phyloP scores from a whole-genome alignment of 768 basidiomycete genomes.

The Vishniacozyma victoriae region DNA sequence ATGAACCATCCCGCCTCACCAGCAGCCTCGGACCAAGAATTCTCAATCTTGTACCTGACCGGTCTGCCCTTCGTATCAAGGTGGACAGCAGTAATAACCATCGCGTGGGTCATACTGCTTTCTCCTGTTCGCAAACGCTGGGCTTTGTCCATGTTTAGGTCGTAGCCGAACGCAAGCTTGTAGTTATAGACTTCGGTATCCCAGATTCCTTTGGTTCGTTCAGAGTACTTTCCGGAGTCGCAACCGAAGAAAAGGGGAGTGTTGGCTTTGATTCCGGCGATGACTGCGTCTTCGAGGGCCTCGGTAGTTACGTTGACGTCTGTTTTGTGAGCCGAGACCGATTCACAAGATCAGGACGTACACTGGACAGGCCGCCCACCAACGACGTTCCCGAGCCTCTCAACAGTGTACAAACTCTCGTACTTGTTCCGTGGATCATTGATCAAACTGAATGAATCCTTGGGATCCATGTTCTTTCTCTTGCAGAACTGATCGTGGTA shows the following conservation, averaged over 20 bases:
- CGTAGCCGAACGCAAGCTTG: conserved; percentile 80
- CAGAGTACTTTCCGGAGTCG: conserved; percentile 84
- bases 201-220: conserved; percentile 70
- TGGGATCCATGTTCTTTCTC: conserved; percentile 60
- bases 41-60: conserved; percentile 92
- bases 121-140: conserved; percentile 76
- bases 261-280: conserved; percentile 80
- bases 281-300: conserved; percentile 71
- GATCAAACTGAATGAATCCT: conserved; percentile 83
- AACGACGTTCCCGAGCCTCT: conserved; percentile 88
- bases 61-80: conserved; percentile 68
- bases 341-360: conserved; percentile 50
- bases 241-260: conserved; percentile 93
- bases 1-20: conserved; percentile 85
- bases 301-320: conserved; percentile 85
- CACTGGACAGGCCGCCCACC: conserved; percentile 77
- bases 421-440: conserved; percentile 87
- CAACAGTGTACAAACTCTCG: conserved; percentile 78
- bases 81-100: conserved; percentile 91
- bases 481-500: conserved; percentile 64
- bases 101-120: conserved; percentile 75
- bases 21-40: conserved; percentile 75
- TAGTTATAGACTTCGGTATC: conserved; percentile 76
- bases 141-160: conserved; percentile 72
- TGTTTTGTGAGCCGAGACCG: conserved; percentile 39